Conservation (phyloP, 768 basidiomycete species). For the Gautieria morchelliformis region DNA sequence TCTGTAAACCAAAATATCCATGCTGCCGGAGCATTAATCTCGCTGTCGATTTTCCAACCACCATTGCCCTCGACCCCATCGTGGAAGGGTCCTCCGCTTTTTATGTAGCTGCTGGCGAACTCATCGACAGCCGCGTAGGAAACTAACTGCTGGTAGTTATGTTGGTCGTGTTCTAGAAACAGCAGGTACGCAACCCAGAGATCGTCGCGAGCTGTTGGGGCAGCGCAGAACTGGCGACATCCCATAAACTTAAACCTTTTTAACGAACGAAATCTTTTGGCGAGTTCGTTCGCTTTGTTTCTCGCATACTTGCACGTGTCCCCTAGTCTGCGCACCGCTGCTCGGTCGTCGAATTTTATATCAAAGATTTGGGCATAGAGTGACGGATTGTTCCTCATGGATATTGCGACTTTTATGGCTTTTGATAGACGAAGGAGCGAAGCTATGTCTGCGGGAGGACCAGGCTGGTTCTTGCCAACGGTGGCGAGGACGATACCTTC, state of each 20-base stretch:
- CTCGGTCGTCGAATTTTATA: background rate
- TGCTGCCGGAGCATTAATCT: constrained; percentile 40
- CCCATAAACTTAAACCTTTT: background rate
- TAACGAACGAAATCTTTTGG: background rate
- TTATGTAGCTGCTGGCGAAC: constrained; percentile 37
- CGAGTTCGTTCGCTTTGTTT: background rate
- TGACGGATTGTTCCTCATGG: background rate
- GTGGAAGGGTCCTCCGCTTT: constrained; percentile 32
- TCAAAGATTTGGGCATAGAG: background rate
- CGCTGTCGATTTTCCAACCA: constrained; percentile 51
- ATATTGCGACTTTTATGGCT: background rate
- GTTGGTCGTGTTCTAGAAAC: constrained; percentile 58
- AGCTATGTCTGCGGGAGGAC: background rate
- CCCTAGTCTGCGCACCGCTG: background rate
- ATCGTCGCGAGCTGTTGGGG: constrained; percentile 18
- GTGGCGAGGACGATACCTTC: too few relatives aligned
- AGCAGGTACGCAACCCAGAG: constrained; percentile 46
- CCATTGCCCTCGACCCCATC: constrained; percentile 22
- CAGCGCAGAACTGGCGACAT: background rate
- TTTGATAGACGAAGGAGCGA: background rate
- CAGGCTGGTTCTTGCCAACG: background rate
- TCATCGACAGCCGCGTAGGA: constrained; percentile 37
- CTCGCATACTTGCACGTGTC: background rate
- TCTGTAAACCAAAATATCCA: constrained; percentile 60
- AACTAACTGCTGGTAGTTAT: constrained; percentile 45